Evolutionary conservation across 2,329 filamentous ascomycete species (phyloP), one percentile per base, ranked within the genome.

Genomic region (Eurotiales sp.): DNA sequence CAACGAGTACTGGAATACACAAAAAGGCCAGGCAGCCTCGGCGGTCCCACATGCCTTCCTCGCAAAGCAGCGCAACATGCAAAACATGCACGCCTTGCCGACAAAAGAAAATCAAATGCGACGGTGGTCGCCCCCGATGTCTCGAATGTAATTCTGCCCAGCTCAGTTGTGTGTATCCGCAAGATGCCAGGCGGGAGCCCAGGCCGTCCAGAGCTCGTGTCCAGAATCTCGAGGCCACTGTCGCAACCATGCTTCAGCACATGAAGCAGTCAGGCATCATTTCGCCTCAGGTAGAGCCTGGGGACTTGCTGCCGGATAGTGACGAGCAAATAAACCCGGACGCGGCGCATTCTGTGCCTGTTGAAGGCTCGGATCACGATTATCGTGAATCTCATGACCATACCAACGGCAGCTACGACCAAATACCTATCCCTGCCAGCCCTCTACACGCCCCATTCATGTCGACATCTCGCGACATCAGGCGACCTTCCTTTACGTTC

Each of bases 101-200:
- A 36, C 64, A 65, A 57, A 69, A 67, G 52, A 69, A 69, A 53
- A 63, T 69, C 49, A 63, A 64, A 51, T 70, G 67, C 58, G 64
- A 68, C 52, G 66, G 67, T 40, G 54, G 54, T 22, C 64, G 64
- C 40, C 67, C 67, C 1, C 61, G 65, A 22, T 70, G 67, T 43
- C 51, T 57, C 7, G 65, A 65, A 36, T 70, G 67, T 54, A 60
- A 53, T 36, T 58, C 57, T 21, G 63, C 59, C 42, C 61, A 55
- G 17, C 46, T 64, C 10, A 51, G 60, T 15, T 70, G 67, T 46
- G 51, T 64, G 34, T 70, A 70, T 51, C 66, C 67, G 11, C 64
- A 64, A 39, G 67, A 70, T 61, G 64, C 64, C 22, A 57, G 66
- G 32, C 59, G 65, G 36, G 58, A 66, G 50, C 62, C 61, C 14